phyloP scores from a whole-genome alignment of 176 grass and related monocot genomes.

The Guadua angustifolia region DNA sequence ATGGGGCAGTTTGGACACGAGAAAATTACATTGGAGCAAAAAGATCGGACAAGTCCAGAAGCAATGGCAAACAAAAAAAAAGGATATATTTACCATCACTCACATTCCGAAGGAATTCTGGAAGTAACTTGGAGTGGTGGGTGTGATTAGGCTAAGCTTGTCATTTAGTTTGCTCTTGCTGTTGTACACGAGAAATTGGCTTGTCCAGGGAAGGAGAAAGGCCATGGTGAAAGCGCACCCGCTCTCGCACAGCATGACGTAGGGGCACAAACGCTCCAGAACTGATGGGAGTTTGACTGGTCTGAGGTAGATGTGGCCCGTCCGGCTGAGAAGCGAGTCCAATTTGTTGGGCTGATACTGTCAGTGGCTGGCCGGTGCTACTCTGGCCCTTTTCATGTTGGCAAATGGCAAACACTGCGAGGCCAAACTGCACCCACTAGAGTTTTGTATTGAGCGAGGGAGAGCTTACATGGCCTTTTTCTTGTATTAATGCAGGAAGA shows the following conservation, averaged over 20 bases:
- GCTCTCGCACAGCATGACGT: not conserved
- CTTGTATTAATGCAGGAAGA: not conserved
- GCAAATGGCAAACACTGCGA: not conserved
- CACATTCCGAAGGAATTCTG: conserved; percentile 34
- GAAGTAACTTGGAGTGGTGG: conserved; percentile 30
- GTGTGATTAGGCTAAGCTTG: conserved; percentile 15
- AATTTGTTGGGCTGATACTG: not conserved
- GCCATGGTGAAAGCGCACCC: not conserved
- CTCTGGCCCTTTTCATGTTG: not conserved
- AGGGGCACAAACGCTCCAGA: not conserved
- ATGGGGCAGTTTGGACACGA: conserved; percentile 35
- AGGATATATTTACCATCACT: conserved; percentile 46
- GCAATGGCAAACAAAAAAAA: conserved; percentile 16
- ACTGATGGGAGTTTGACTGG: not conserved
- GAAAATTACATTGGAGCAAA: conserved; percentile 41
- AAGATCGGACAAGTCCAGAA: conserved; percentile 15
- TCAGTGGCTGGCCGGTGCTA: not conserved
- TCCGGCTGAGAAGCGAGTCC: not conserved
- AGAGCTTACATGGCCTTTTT: not conserved
- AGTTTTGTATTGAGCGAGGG: not conserved
- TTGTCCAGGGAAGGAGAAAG: not conserved
- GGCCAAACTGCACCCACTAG: not conserved
- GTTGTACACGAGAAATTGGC: not conserved
- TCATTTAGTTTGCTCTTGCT: conserved; percentile 24
- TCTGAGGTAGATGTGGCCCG: not conserved